Conservation (phyloP, 2,329 filamentous ascomycete genomes). For the Calonectria pseudoturangicola region DNA sequence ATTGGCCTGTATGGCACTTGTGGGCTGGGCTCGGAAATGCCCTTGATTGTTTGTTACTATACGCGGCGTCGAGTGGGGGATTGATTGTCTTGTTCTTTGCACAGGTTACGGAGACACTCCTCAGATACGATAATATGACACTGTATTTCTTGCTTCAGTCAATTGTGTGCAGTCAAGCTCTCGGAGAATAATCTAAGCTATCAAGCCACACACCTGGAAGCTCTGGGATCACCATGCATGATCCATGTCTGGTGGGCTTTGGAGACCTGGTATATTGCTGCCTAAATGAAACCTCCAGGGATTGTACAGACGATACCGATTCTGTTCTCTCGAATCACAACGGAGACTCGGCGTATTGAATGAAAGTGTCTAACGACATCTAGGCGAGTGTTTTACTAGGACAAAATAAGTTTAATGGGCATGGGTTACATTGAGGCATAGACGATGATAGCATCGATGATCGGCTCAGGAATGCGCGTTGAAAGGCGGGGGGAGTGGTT, state of each 20-base stretch:
- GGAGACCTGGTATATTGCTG: slow-evolving; percentile 30
- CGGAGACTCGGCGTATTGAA: too few species aligned
- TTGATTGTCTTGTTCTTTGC: slow-evolving; percentile 29
- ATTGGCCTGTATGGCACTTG: slow-evolving; percentile 11
- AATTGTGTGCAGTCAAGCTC: too few species aligned
- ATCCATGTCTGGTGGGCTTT: neutral
- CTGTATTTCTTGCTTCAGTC: slow-evolving; percentile 20
- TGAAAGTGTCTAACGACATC: slow-evolving; percentile 2
- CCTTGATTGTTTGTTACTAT: slow-evolving; percentile 37
- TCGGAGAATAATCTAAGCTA: neutral
- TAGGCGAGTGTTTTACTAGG: neutral
- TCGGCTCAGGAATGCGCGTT: neutral
- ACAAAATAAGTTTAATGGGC: slow-evolving; percentile 21
- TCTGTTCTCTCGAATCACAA: neutral
- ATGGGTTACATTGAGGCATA: neutral
- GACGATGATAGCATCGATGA: neutral
- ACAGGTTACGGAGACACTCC: slow-evolving; percentile 37
- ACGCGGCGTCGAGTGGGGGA: slow-evolving; percentile 36
- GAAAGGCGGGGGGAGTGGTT: neutral
- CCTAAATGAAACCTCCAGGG: slow-evolving; percentile 20
- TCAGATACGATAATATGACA: slow-evolving; percentile 41
- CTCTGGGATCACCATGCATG: neutral
- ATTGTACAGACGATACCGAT: neutral
- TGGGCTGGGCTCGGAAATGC: slow-evolving; percentile 37
- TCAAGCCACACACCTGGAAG: neutral